A percentile compares a stretch with the other conserved stretches of the same genome.
These are phyloP conservation scores for Hypseocharis bilobata DNA, from an alignment of 441 rosid genomes.

Conservation along the genomic window DNA sequence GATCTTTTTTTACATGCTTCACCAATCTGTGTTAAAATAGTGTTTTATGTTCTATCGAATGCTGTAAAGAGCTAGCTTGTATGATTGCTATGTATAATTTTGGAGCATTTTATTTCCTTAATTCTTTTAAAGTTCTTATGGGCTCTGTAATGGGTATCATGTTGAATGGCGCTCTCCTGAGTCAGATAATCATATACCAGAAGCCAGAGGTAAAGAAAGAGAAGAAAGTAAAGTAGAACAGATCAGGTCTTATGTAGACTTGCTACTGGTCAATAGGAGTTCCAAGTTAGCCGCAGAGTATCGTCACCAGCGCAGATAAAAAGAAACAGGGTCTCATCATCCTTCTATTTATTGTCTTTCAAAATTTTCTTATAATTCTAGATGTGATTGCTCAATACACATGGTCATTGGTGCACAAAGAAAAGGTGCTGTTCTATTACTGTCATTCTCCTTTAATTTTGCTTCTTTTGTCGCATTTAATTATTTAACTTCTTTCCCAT, in stretches of 20 bases:
- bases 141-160: conserved; percentile 62
- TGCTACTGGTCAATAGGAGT: neutral
- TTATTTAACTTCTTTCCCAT: no score
- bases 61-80: neutral
- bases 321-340: neutral
- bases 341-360: no score
- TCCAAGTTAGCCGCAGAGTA: no score
- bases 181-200: conserved; percentile 60
- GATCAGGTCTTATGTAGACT: conserved; percentile 10
- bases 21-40: neutral
- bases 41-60: neutral
- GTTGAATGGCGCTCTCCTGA: conserved; percentile 68
- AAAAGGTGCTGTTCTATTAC: no score
- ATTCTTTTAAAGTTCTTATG: conserved; percentile 42
- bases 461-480: no score
- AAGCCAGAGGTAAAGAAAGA: conserved; percentile 44
- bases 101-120: conserved; percentile 26
- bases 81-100: neutral
- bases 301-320: conserved; percentile 1
- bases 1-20: neutral
- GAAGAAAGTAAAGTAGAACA: conserved; percentile 46
- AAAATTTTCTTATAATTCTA: no score
- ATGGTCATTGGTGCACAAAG: no score
- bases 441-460: no score
- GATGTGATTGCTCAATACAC: no score